phyloP scores from a whole-genome alignment of 306 rosid genomes.

The Rosa chinensis region DNA sequence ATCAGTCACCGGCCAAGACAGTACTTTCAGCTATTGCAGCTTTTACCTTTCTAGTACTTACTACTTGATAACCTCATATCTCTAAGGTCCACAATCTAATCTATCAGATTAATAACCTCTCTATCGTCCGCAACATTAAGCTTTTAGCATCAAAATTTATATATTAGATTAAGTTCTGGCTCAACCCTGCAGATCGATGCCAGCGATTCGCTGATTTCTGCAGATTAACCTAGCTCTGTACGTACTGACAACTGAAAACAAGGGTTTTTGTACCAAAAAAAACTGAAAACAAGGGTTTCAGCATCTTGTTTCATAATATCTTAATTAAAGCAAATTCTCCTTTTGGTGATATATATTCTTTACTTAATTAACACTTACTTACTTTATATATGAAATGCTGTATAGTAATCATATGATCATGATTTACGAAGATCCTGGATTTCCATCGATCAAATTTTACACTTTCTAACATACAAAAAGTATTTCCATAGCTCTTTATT shows the following conservation, averaged over 20 bases:
- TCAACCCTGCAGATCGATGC: background rate
- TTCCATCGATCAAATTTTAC: background rate
- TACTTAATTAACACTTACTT: background rate
- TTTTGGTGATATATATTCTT: background rate
- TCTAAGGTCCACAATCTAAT: background rate
- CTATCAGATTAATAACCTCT: background rate
- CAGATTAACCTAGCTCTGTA: background rate
- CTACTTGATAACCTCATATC: background rate
- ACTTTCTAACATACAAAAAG: background rate
- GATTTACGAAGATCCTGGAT: background rate
- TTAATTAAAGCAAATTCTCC: background rate
- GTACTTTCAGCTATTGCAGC: background rate
- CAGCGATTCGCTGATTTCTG: background rate
- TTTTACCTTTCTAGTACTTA: background rate
- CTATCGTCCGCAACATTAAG: background rate
- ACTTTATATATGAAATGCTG: background rate
- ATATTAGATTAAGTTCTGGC: background rate
- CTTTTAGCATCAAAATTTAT: background rate
- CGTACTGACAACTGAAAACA: background rate
- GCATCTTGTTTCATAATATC: background rate
- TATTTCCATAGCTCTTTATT: background rate
- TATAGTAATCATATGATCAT: background rate
- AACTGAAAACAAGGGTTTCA: background rate
- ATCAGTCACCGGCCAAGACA: constrained; percentile 1
- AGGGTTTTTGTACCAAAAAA: background rate